Conservation (phyloP, 2,329 filamentous ascomycete species). For the Penicillium palitans region DNA sequence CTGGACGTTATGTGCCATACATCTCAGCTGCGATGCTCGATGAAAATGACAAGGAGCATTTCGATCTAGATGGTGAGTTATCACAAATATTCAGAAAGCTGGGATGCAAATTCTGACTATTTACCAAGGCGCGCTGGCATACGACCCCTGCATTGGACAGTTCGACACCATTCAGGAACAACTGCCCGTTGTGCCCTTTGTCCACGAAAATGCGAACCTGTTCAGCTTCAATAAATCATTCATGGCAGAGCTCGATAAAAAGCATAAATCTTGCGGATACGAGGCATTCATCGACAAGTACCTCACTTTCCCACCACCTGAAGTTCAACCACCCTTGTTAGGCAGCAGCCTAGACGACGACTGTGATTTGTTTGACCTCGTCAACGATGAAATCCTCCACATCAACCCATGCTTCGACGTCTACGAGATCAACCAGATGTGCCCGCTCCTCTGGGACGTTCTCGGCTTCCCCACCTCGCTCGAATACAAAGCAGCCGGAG, state of each 20-base stretch:
- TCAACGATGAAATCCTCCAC: conserved; percentile 54
- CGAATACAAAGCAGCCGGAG: conserved; percentile 62
- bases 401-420: conserved; percentile 79
- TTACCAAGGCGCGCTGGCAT: conserved; percentile 59
- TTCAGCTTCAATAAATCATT: conserved; percentile 50
- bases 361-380: conserved; percentile 61
- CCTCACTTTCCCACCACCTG: conserved; percentile 53
- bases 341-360: conserved; percentile 47
- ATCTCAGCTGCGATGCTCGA: conserved; percentile 74
- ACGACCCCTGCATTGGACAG: conserved; percentile 63
- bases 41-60: conserved; percentile 66
- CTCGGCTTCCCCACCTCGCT: conserved; percentile 60
- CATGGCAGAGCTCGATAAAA: conserved; percentile 40
- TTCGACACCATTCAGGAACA: conserved; percentile 35
- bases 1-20: conserved; percentile 69
- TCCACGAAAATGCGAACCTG: conserved; percentile 45
- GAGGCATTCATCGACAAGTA: conserved; percentile 49
- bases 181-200: conserved; percentile 45
- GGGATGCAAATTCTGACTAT: conserved; percentile 1
- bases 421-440: conserved; percentile 71
- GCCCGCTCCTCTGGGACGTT: conserved; percentile 68
- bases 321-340: conserved; percentile 59
- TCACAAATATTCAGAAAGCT: not conserved
- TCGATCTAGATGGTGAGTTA: conserved; percentile 59
- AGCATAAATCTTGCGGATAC: conserved; percentile 50